These are phyloP conservation scores for Pyrrhoderma noxium DNA, from an alignment of 1,284 basidiomycete genomes.

Conservation along the genomic window DNA sequence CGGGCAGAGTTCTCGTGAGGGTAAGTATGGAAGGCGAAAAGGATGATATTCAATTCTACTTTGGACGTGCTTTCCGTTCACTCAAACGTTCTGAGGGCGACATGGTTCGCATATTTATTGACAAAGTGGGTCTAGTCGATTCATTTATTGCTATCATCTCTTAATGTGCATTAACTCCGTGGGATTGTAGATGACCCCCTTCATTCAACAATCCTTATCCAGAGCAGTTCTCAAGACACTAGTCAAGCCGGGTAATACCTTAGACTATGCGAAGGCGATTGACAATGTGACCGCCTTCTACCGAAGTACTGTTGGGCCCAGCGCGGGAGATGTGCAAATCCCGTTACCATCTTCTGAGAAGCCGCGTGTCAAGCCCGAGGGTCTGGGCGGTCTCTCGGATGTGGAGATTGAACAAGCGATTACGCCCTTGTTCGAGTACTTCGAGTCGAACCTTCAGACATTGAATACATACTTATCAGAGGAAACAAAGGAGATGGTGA, in stretches of 20 bases:
- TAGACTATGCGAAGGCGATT: conserved; percentile 81
- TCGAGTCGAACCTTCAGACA: conserved; percentile 90
- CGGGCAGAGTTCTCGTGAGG: conserved; percentile 79
- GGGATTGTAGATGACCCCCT: conserved; percentile 76
- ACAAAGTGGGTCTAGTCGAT: conserved; percentile 77
- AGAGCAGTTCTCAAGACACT: conserved; percentile 70
- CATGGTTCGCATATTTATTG: conserved; percentile 95
- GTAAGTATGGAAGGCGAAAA: conserved; percentile 99
- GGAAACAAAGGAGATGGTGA: conserved; percentile 86
- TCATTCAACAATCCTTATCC: conserved; percentile 88
- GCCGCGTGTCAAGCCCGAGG: conserved; percentile 58
- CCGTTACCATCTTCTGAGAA: conserved; percentile 68
- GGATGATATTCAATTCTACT: conserved; percentile 97
- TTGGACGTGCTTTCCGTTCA: conserved; percentile 91
- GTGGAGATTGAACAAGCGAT: conserved; percentile 95
- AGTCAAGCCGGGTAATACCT: conserved; percentile 54
- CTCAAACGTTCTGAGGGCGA: conserved; percentile 92
- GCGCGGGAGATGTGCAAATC: conserved; percentile 65
- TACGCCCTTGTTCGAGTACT: conserved; percentile 89
- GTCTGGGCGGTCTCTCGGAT: conserved; percentile 75
- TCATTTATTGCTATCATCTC: conserved; percentile 1
- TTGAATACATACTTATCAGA: conserved; percentile 85
- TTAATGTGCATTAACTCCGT: not conserved
- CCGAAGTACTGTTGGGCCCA: conserved; percentile 60
- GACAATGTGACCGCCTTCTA: conserved; percentile 79